A percentile compares a stretch with the other conserved stretches of the same genome.
phyloP scores from a whole-genome alignment of 441 rosid species.

The Euphorbia celastroides region DNA sequence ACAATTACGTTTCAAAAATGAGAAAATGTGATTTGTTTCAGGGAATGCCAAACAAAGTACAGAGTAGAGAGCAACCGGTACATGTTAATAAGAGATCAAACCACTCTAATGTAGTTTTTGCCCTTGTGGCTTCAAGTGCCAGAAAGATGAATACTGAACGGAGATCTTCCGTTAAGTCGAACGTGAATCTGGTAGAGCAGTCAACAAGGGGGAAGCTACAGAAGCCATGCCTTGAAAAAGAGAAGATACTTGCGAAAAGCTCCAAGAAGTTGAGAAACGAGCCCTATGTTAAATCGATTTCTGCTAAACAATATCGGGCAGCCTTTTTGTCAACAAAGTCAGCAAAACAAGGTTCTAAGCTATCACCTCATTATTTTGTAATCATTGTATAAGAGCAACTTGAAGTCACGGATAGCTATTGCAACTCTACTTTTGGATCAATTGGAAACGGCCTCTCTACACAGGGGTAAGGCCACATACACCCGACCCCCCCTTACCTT shows the following conservation, averaged over 20 bases:
- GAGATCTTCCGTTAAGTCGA: slow-evolving; percentile 6
- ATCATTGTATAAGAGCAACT: background rate
- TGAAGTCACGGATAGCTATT: too few species aligned
- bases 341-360: slow-evolving; percentile 6
- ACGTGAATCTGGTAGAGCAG: slow-evolving; percentile 18
- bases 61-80: slow-evolving; percentile 20
- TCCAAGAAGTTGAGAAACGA: slow-evolving; percentile 17
- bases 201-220: slow-evolving; percentile 22
- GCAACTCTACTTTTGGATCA: too few species aligned
- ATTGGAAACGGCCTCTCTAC: too few species aligned
- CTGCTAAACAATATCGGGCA: background rate
- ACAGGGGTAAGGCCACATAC: too few species aligned
- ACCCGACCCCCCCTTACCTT: too few species aligned
- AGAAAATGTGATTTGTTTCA: slow-evolving; percentile 18
- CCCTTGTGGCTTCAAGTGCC: slow-evolving; percentile 20
- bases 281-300: slow-evolving; percentile 7
- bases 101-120: slow-evolving; percentile 8
- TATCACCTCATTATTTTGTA: background rate
- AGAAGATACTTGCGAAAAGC: slow-evolving; percentile 8
- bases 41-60: slow-evolving; percentile 21
- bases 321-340: slow-evolving; percentile 18
- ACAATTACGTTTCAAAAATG: background rate
- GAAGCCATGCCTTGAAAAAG: slow-evolving; percentile 13
- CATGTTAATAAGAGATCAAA: slow-evolving; percentile 8
- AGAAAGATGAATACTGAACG: slow-evolving; percentile 13